Evolutionary conservation across 495 filamentous ascomycete genomes (phyloP).

Genomic region (Aspergillus biplanus): DNA sequence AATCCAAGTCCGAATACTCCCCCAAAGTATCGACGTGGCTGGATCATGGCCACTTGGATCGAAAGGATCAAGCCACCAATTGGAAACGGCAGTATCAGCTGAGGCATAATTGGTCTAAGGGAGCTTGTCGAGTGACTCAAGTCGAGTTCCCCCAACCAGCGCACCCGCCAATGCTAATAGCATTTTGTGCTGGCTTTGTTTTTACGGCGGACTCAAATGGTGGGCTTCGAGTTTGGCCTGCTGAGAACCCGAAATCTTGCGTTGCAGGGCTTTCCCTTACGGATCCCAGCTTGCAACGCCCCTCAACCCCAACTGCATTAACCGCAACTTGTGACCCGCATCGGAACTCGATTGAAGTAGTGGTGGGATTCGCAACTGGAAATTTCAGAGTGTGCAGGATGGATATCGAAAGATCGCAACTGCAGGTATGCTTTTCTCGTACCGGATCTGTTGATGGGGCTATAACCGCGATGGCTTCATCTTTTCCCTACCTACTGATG

Average conservation of each 20-base stretch:
- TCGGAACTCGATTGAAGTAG: conserved; percentile 44
- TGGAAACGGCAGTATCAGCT: conserved; percentile 94
- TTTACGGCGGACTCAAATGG: conserved; percentile 72
- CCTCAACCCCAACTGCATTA: conserved; percentile 66
- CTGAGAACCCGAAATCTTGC: conserved; percentile 56
- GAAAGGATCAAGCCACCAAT: conserved; percentile 56
- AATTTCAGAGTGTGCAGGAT: conserved; percentile 72
- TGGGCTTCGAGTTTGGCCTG: conserved; percentile 78
- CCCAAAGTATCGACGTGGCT: conserved; percentile 81
- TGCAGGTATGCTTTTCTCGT: conserved; percentile 58
- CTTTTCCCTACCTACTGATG: conserved; percentile 76
- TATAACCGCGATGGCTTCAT: conserved; percentile 75
- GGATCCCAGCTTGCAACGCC: conserved; percentile 10
- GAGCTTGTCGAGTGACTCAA: conserved; percentile 79
- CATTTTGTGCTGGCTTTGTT: conserved; percentile 73
- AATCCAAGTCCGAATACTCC: conserved; percentile 61
- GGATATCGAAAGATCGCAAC: conserved; percentile 39
- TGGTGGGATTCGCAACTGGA: conserved; percentile 78
- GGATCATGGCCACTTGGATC: conserved; percentile 65
- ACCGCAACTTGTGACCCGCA: conserved; percentile 55
- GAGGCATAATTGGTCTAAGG: conserved; percentile 88
- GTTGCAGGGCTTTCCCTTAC: conserved; percentile 33
- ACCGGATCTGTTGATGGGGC: conserved; percentile 58
- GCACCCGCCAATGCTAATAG: conserved; percentile 65
- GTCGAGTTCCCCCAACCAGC: conserved; percentile 64